phyloP scores from a whole-genome alignment of 441 rosid species.

The Populus hybrid region DNA sequence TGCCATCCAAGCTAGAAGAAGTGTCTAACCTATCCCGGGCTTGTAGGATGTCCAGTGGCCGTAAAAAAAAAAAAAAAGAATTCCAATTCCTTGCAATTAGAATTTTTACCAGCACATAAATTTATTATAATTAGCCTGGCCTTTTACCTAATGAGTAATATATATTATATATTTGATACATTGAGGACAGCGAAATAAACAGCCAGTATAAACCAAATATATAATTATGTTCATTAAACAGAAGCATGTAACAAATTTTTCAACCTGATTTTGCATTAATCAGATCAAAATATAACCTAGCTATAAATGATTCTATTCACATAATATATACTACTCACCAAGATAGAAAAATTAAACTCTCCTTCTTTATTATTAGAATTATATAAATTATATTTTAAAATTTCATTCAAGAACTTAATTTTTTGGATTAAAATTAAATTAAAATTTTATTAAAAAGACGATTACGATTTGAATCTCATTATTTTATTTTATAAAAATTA shows the following conservation, averaged over 20 bases:
- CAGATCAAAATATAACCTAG: neutral
- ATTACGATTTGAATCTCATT: no score
- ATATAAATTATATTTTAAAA: no score
- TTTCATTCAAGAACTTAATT: no score
- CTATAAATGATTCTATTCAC: neutral
- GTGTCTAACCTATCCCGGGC: no score
- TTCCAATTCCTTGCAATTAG: neutral
- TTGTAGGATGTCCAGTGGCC: no score
- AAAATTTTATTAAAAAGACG: no score
- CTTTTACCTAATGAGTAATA: neutral
- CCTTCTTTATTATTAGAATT: neutral
- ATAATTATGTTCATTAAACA: neutral
- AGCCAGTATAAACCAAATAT: neutral
- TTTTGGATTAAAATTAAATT: no score
- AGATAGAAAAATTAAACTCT: neutral
- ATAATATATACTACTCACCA: no score
- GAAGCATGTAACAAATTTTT: neutral
- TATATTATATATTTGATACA: no score
- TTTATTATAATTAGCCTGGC: no score
- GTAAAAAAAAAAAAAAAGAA: no score
- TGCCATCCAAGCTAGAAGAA: neutral
- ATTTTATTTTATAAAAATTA: no score
- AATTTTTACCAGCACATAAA: neutral
- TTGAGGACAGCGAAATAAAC: neutral
- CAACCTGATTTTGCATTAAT: neutral